Evolutionary conservation across 2,329 filamentous ascomycete genomes (phyloP).

Genomic region (Fusarium oligoseptatum): DNA sequence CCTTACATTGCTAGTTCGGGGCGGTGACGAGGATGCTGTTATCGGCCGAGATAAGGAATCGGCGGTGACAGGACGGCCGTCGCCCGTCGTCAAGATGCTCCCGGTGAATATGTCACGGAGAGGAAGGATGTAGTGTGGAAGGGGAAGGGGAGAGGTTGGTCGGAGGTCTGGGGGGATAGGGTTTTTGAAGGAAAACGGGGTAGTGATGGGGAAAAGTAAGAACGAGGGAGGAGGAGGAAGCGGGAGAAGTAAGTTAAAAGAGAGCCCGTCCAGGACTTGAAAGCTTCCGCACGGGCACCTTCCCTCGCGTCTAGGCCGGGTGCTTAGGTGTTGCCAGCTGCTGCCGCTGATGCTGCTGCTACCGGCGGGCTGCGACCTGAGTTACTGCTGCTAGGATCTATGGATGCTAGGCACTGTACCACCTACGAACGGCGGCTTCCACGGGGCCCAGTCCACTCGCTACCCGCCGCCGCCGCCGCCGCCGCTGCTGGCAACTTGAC

Average conservation of each 20-base stretch:
- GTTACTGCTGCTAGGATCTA: conserved; percentile 9
- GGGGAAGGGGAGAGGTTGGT: conserved; percentile 3
- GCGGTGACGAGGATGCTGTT: conserved; percentile 46
- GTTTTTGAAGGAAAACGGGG: conserved; percentile 23
- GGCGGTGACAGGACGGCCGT: conserved; percentile 43
- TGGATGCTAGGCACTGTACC: background rate
- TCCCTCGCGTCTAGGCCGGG: background rate
- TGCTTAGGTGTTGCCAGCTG: background rate
- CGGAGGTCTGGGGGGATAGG: conserved; percentile 1
- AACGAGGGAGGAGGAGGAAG: conserved; percentile 31
- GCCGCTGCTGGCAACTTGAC: background rate
- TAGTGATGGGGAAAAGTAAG: conserved; percentile 28
- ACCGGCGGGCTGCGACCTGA: conserved; percentile 11
- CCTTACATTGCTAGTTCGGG: conserved; percentile 41
- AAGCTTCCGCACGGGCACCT: conserved; percentile 29
- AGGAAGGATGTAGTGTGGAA: conserved; percentile 7
- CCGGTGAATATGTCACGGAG: background rate
- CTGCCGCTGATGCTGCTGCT: background rate
- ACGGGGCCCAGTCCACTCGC: conserved; percentile 20
- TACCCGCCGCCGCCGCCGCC: conserved; percentile 18
- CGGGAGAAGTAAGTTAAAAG: conserved; percentile 37
- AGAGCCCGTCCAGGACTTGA: conserved; percentile 8
- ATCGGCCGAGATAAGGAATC: conserved; percentile 46
- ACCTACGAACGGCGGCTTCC: conserved; percentile 9
- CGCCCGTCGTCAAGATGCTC: conserved; percentile 33